Evolutionary conservation across 1,139 yeast species (phyloP), one percentile per base, ranked within the genome.

Genomic region (Yamadazyma buinensis): DNA sequence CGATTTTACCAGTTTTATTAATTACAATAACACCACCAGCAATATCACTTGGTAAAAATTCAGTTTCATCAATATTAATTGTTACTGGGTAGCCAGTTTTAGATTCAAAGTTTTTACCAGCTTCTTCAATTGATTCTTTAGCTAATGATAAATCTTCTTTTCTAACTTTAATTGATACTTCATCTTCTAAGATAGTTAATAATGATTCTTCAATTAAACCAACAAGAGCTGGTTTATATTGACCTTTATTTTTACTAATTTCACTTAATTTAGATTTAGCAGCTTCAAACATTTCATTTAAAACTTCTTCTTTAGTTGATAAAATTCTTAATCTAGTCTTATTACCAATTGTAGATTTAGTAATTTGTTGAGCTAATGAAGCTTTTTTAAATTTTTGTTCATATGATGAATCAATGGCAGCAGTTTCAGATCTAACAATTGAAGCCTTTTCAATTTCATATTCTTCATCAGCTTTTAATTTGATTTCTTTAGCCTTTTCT

Each of bases 381-480:
- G 95, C 90, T 64, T 90, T 92, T 71, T 92, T 92, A 66, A 84
- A 76, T 59, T 86, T 88, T 51, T 79, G 82, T 48, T 84, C 92
- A 59, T 83, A 87, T 29, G 75, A 67, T 20, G 81, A 67, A 59
- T 94, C 98, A 48, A 94, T 87, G 35, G 92, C 80, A 31, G 94
- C 83, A 38, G 85, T 84, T 67, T 92, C 98, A 11, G 88, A 75
- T 54, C 97, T 84, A 35, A 94, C 97, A 53, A 92, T 80, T 36
- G 87, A 80, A 15, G 97, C 94, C 72, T 92, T 94, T 63, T 92
- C 98, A 54, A 92, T 88, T 64, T 94, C 97, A 60, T 92, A 94
- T 65, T 94, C 99, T 64, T 94, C 98, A 59, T 94, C 95, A 28
- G 97, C 96, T 72, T 92, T 94, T 55, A 92, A 74, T 60, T 75